Conservation (phyloP, 768 basidiomycete genomes). For the Hypsizygus marmoreus region DNA sequence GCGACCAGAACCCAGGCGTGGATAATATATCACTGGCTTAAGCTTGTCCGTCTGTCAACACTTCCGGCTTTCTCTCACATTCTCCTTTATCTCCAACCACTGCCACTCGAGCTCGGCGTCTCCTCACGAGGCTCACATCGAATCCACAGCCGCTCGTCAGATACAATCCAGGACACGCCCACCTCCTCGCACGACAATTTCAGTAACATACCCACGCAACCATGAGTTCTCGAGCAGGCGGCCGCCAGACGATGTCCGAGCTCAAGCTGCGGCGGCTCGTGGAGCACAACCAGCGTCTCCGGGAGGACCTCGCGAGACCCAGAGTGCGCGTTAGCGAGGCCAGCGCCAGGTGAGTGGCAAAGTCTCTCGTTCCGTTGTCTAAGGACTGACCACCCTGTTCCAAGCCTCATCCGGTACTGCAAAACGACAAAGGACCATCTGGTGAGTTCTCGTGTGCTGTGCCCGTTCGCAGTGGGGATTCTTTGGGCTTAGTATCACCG, state of each 20-base stretch:
- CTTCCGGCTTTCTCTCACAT: not conserved
- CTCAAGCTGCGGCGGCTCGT: conserved; percentile 93
- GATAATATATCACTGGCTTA: conserved; percentile 18
- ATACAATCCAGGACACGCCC: conserved; percentile 2
- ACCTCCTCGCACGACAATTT: conserved; percentile 10
- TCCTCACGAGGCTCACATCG: too few species aligned
- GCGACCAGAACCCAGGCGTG: conserved; percentile 14
- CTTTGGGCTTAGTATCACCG: conserved; percentile 4
- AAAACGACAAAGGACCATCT: conserved; percentile 89
- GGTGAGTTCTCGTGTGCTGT: conserved; percentile 25
- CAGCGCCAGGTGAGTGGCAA: conserved; percentile 68
- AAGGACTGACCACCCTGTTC: conserved; percentile 6
- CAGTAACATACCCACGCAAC: conserved; percentile 18
- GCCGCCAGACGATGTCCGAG: conserved; percentile 92
- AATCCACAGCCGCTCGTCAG: too few species aligned
- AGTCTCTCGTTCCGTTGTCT: conserved; percentile 1
- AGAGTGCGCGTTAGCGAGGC: conserved; percentile 92
- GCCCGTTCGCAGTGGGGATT: not conserved
- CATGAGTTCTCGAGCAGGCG: conserved; percentile 65
- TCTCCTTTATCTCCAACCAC: not conserved
- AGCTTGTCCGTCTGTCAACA: conserved; percentile 1
- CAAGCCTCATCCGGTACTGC: conserved; percentile 91
- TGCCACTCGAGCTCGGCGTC: too few species aligned
- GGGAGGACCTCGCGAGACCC: conserved; percentile 89
- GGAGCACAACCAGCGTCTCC: conserved; percentile 90